Evolutionary conservation across 2,329 filamentous ascomycete species (phyloP).

Genomic region (Xylaria polymorpha): DNA sequence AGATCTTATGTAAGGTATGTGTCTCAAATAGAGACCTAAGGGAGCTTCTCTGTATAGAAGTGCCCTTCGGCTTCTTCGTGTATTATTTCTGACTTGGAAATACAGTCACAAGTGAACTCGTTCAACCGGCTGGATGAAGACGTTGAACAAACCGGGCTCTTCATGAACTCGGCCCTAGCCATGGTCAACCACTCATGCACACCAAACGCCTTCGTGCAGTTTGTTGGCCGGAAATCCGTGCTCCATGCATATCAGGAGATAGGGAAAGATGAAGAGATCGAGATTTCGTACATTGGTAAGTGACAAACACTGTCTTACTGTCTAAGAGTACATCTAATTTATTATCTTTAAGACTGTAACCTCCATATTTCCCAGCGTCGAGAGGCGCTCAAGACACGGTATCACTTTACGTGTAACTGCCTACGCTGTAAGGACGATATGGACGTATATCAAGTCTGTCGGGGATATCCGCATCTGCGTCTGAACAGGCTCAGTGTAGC

Average conservation of each 20-base stretch:
- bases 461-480: constrained; percentile 54
- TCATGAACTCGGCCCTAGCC: constrained; percentile 65
- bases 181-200: constrained; percentile 73
- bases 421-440: constrained; percentile 62
- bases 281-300: constrained; percentile 71
- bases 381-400: constrained; percentile 57
- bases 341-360: constrained; percentile 57
- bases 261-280: constrained; percentile 64
- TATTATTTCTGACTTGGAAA: constrained; percentile 3
- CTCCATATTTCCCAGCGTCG: constrained; percentile 58
- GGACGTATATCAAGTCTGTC: constrained; percentile 65
- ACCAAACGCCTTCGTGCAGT: constrained; percentile 69
- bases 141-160: constrained; percentile 64
- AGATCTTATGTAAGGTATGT: constrained; percentile 66
- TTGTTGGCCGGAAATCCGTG: constrained; percentile 62
- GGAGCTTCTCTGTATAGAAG: neutral
- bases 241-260: constrained; percentile 64
- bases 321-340: constrained; percentile 5
- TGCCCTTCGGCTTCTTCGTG: neutral
- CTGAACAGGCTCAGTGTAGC: constrained; percentile 61
- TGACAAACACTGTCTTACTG: neutral
- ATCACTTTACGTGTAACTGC: constrained; percentile 66
- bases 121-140: constrained; percentile 68
- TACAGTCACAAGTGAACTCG: constrained; percentile 70
- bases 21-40: neutral